phyloP scores from a whole-genome alignment of 495 filamentous ascomycete genomes.

The Hypoxylon fuscum region DNA sequence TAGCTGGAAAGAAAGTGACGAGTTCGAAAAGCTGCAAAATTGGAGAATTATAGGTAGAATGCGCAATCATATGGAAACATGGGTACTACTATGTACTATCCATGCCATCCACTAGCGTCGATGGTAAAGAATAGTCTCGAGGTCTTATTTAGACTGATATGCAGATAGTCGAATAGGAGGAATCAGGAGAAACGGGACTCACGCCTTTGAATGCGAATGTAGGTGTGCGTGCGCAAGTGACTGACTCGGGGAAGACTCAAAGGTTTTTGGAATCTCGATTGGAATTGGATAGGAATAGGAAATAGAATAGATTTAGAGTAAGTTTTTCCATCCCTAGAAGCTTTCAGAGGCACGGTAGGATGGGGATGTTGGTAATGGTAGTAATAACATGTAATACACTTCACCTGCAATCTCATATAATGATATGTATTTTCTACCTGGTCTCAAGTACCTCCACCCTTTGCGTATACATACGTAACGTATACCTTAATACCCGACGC shows the following conservation, averaged over 20 bases:
- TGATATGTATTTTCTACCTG: slow-evolving; percentile 14
- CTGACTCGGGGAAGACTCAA: slow-evolving; percentile 17
- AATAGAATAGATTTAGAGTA: no score
- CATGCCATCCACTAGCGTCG: slow-evolving; percentile 18
- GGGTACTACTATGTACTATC: background rate
- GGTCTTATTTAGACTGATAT: slow-evolving; percentile 13
- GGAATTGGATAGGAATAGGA: slow-evolving; percentile 4
- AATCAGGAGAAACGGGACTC: slow-evolving; percentile 4
- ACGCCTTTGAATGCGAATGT: background rate
- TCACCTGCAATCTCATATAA: slow-evolving; percentile 12
- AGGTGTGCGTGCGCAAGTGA: slow-evolving; percentile 26
- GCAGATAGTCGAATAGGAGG: background rate
- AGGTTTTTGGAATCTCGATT: background rate
- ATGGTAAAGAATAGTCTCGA: slow-evolving; percentile 21
- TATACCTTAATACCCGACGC: slow-evolving; percentile 9
- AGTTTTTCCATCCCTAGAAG: background rate
- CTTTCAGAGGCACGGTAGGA: slow-evolving; percentile 2
- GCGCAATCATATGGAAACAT: slow-evolving; percentile 23
- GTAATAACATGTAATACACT: slow-evolving; percentile 22
- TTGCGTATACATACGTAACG: slow-evolving; percentile 13
- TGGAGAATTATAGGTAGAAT: slow-evolving; percentile 23
- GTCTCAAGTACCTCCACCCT: no score
- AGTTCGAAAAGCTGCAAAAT: slow-evolving; percentile 18
- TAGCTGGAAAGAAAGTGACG: slow-evolving; percentile 13
- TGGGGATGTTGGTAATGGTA: slow-evolving; percentile 6